These are phyloP conservation scores for Abelmoschus esculentus DNA, from an alignment of 345 rosid genomes.

Conservation along the genomic window DNA sequence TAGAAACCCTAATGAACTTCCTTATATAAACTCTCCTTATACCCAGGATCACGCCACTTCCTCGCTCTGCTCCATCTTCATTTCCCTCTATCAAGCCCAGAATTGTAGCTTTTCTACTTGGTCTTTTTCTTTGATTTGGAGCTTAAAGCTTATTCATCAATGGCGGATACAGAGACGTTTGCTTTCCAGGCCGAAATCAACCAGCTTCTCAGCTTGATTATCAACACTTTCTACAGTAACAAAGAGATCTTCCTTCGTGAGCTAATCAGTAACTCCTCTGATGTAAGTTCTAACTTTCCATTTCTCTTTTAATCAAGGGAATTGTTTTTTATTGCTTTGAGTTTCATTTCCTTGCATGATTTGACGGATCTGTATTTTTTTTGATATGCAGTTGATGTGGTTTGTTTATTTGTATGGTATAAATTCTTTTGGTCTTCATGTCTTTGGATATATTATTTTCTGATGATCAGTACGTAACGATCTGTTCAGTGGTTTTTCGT, in stretches of 20 bases:
- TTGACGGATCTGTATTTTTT: neutral
- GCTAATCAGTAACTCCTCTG: conserved; percentile 67
- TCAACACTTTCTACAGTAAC: conserved; percentile 79
- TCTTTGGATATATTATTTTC: neutral
- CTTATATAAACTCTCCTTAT: conserved; percentile 5
- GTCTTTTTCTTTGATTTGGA: neutral
- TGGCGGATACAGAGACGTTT: conserved; percentile 64
- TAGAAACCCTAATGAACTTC: conserved; percentile 43
- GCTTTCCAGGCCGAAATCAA: conserved; percentile 89
- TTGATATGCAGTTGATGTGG: neutral
- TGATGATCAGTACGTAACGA: neutral
- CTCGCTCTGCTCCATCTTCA: neutral
- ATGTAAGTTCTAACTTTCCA: conserved; percentile 31
- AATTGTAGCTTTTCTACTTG: neutral
- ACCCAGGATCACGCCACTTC: neutral
- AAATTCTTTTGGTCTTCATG: neutral
- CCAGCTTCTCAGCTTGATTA: conserved; percentile 65
- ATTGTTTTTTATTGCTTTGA: neutral
- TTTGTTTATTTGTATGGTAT: neutral
- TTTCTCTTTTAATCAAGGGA: too few relatives aligned
- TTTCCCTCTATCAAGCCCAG: neutral
- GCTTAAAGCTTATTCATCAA: neutral
- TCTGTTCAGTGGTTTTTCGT: neutral
- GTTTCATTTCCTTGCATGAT: neutral
- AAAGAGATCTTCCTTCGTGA: conserved; percentile 91